phyloP scores from a whole-genome alignment of 2,329 filamentous ascomycete genomes.

The Ophiocordyceps camponoti-floridani region DNA sequence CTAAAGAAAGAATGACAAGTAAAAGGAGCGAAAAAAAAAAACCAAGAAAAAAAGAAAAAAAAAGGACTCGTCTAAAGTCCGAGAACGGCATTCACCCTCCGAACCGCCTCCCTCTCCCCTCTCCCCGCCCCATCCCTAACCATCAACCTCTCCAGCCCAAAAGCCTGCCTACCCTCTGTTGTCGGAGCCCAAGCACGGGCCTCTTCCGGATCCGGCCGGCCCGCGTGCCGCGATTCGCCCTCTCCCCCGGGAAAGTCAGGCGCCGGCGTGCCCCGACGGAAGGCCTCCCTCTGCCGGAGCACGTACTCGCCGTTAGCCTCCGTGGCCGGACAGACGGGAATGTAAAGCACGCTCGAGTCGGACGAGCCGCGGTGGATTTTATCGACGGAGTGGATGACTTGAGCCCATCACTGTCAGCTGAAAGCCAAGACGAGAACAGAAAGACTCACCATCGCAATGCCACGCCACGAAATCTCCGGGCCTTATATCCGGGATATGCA shows the following conservation, averaged over 20 bases:
- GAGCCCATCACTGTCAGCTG: neutral
- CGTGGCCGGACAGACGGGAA: constrained; percentile 71
- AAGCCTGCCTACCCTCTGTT: constrained; percentile 19
- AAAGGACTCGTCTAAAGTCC: constrained; percentile 15
- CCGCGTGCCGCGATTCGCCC: constrained; percentile 41
- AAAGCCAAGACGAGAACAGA: no score
- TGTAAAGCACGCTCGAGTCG: constrained; percentile 78
- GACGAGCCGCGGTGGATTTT: constrained; percentile 49
- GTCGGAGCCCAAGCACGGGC: constrained; percentile 11
- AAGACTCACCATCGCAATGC: constrained; percentile 51
- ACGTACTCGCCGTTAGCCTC: constrained; percentile 57
- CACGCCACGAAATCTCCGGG: constrained; percentile 70
- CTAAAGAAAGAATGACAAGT: neutral
- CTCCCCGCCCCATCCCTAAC: constrained; percentile 8
- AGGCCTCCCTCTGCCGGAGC: constrained; percentile 50
- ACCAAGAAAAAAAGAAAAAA: neutral
- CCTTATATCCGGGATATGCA: constrained; percentile 47
- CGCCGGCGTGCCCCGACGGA: constrained; percentile 46
- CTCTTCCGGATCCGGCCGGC: constrained; percentile 20
- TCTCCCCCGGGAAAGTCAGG: constrained; percentile 57
- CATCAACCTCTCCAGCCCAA: constrained; percentile 24
- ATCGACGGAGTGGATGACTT: constrained; percentile 66
- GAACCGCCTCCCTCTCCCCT: constrained; percentile 18
- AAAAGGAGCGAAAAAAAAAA: no score
- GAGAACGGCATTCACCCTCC: constrained; percentile 24